Percentiles rank a stretch among this genome's conserved stretches.
phyloP scores from a whole-genome alignment of 2,329 filamentous ascomycete genomes.

The Talaromyces pinophilus region DNA sequence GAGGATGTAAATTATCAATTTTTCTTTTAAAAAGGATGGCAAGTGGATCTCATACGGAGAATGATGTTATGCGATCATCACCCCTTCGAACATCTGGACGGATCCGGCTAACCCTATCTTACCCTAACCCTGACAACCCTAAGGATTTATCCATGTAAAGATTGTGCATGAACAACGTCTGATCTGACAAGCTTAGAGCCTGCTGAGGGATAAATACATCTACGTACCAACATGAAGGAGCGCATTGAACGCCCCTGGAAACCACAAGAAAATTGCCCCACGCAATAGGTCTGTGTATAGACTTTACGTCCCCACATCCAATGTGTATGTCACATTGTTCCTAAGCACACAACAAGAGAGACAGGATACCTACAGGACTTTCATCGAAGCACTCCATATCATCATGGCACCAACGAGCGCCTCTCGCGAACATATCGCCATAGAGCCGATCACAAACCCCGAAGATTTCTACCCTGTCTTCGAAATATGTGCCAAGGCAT shows the following conservation, averaged over 20 bases:
- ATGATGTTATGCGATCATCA: constrained; percentile 3
- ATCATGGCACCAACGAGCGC: not conserved
- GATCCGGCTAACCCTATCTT: not conserved
- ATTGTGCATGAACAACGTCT: not conserved
- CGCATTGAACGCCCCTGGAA: not conserved
- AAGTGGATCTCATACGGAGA: not conserved
- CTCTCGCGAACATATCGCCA: not conserved
- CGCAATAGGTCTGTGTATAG: not conserved
- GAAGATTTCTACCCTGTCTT: not conserved
- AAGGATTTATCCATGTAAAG: not conserved
- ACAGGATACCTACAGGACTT: not conserved
- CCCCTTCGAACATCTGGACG: not conserved
- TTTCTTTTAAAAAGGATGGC: not conserved
- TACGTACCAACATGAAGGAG: not conserved
- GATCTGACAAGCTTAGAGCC: not conserved
- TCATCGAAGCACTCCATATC: not conserved
- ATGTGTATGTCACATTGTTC: not conserved
- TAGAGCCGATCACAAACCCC: not conserved
- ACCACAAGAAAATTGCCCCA: not conserved
- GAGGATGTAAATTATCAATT: too few relatives aligned
- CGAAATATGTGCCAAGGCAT: constrained; percentile 32
- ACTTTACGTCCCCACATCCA: not conserved
- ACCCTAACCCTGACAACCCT: not conserved
- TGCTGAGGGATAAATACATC: not conserved
- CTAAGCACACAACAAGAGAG: not conserved